phyloP scores from a whole-genome alignment of 2,329 filamentous ascomycete genomes.

The Cercospora zeae-maydis region DNA sequence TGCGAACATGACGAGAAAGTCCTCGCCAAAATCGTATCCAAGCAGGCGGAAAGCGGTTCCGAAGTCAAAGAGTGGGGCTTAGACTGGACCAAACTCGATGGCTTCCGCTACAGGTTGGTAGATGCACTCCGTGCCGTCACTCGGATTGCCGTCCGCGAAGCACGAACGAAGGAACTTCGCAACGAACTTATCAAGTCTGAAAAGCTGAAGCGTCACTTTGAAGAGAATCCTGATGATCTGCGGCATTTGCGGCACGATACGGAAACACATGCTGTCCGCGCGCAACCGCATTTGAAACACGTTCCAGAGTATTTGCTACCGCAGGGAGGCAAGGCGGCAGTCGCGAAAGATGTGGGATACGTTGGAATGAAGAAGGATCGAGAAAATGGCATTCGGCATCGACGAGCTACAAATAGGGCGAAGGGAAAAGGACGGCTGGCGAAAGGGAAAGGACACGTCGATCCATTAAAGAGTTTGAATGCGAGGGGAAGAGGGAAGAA shows the following conservation, averaged over 20 bases:
- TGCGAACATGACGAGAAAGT: slow-evolving; percentile 82
- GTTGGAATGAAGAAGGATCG: slow-evolving; percentile 59
- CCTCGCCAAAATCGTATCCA: slow-evolving; percentile 71
- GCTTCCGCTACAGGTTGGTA: slow-evolving; percentile 90
- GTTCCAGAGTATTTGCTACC: slow-evolving; percentile 93
- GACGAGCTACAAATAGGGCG: slow-evolving; percentile 41
- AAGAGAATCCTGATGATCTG: slow-evolving; percentile 90
- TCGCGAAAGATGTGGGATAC: slow-evolving; percentile 67
- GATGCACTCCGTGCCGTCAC: slow-evolving; percentile 90
- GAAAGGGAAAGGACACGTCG: slow-evolving; percentile 60
- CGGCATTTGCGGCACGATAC: slow-evolving; percentile 85
- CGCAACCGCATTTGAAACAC: slow-evolving; percentile 87
- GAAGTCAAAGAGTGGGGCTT: slow-evolving; percentile 89
- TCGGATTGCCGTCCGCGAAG: slow-evolving; percentile 82
- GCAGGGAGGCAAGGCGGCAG: slow-evolving; percentile 63
- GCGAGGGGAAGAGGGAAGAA: slow-evolving; percentile 36
- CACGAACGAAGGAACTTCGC: slow-evolving; percentile 78
- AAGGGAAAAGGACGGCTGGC: slow-evolving; percentile 52
- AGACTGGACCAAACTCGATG: slow-evolving; percentile 89
- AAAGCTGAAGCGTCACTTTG: slow-evolving; percentile 91
- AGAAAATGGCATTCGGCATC: slow-evolving; percentile 50
- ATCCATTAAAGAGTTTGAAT: slow-evolving; percentile 89
- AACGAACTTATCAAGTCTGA: slow-evolving; percentile 90
- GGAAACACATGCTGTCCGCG: slow-evolving; percentile 75
- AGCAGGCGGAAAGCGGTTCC: slow-evolving; percentile 73